Evolutionary conservation across 2,329 filamentous ascomycete genomes (phyloP).

Genomic region (Phialophora chinensis): DNA sequence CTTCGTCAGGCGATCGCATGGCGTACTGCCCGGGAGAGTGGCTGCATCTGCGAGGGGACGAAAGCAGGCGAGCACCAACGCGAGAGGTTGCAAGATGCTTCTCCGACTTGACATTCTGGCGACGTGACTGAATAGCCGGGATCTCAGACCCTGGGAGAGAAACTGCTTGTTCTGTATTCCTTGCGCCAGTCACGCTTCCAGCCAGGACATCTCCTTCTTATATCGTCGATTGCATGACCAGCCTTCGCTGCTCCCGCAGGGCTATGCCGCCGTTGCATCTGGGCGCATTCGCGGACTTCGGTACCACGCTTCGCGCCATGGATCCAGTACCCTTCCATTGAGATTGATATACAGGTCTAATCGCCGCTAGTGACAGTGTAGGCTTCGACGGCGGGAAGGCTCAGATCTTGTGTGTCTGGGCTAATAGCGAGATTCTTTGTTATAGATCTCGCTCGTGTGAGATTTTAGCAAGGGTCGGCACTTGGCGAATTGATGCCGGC

Average conservation of each 20-base stretch:
- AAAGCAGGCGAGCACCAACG: background rate
- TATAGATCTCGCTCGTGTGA: slow-evolving; percentile 8
- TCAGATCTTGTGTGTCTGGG: background rate
- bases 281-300: background rate
- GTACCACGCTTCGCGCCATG: background rate
- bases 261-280: background rate
- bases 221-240: background rate
- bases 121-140: background rate
- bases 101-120: background rate
- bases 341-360: background rate
- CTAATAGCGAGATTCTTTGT: background rate
- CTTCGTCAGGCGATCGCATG: slow-evolving; percentile 4
- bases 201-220: background rate
- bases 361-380: background rate
- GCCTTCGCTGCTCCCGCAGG: background rate
- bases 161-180: background rate
- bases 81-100: slow-evolving; percentile 12
- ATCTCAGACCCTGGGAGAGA: background rate
- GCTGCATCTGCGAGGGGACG: background rate
- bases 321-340: background rate
- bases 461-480: background rate
- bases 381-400: background rate
- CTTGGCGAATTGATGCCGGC: background rate
- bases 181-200: background rate
- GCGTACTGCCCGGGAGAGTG: background rate